Evolutionary conservation across 2,329 filamentous ascomycete genomes (phyloP), one percentile per base, ranked within the genome.

Genomic region (Berkeleyomyces basicola): DNA sequence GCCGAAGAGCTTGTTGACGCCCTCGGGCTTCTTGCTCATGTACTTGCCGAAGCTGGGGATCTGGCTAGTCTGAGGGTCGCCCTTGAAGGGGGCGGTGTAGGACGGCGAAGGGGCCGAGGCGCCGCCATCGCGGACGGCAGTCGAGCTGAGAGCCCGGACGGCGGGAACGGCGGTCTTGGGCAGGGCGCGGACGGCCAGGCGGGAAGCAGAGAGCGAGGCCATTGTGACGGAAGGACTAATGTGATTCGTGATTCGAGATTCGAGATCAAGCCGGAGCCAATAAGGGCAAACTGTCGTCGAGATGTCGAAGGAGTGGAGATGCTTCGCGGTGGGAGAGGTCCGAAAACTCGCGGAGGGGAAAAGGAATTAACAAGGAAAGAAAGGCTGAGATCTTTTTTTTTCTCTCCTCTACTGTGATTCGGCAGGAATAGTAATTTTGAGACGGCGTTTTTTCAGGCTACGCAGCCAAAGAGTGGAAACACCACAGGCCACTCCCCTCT

Each of bases 1-100:
- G 71, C 86, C 85, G 76, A 96, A 93, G 69, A 95, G 79, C 79
- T 91, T 87, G 78, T 95, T 96, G 71, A 80, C 79, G 68, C 78
- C 81, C 74, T 86, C 79, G 69, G 77, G 77, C 68, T 78, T 78
- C 73, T 83, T 85, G 76, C 82, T 86, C 77, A 85, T 79, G 80
- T 99, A 99, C 74, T 90, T 86, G 74, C 83, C 83, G 77, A 95
- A 97, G 78, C 88, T 85, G 69, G 93, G 93, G 72, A 97, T 87
- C 75, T 87, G 84, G 74, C 80, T 84, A 69, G 74, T 77, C 72
- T 78, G 78, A 69, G 70, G 68, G 71, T 78, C 73, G 73, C 81
- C 81, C 74, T 79, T 81, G 81, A 86, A 85, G 67, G 83, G 83
- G 73, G 79, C 83, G 70, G 79, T 77, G 77, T 80, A 85, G 67